These are phyloP conservation scores for Dictyostelium intermedium DNA, from an alignment of 78 protist species.

Conservation along the genomic window DNA sequence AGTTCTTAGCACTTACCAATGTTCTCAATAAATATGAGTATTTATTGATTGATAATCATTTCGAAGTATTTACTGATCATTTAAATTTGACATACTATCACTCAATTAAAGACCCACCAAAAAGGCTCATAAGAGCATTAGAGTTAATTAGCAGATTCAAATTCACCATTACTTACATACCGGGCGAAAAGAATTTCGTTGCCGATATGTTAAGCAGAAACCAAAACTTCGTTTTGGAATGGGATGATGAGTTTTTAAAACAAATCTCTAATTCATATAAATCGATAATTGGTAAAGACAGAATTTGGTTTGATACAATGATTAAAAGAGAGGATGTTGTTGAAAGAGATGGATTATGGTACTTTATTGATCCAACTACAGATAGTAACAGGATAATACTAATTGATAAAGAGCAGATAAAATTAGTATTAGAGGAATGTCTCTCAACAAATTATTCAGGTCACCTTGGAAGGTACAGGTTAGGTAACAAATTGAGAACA, in stretches of 20 bases:
- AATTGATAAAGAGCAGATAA: neutral
- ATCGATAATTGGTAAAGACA: neutral
- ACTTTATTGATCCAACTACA: neutral
- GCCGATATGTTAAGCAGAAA: neutral
- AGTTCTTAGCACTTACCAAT: neutral
- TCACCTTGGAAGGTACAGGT: neutral
- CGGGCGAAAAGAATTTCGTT: neutral
- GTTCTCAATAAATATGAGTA: neutral
- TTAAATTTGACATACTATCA: neutral
- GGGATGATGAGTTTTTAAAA: neutral
- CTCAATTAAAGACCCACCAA: neutral
- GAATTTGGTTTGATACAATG: neutral
- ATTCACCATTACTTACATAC: neutral
- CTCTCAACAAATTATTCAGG: neutral
- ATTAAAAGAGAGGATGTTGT: neutral
- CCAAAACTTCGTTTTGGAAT: neutral
- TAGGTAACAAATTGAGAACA: neutral
- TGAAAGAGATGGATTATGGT: neutral
- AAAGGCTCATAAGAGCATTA: neutral
- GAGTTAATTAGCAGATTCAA: neutral
- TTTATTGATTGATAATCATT: neutral
- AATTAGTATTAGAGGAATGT: neutral
- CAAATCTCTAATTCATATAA: neutral
- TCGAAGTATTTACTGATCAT: conserved; percentile 2
- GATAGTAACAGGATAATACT: neutral